These are phyloP conservation scores for Boletus reticulatus DNA, from an alignment of 768 basidiomycete genomes.

Conservation along the genomic window DNA sequence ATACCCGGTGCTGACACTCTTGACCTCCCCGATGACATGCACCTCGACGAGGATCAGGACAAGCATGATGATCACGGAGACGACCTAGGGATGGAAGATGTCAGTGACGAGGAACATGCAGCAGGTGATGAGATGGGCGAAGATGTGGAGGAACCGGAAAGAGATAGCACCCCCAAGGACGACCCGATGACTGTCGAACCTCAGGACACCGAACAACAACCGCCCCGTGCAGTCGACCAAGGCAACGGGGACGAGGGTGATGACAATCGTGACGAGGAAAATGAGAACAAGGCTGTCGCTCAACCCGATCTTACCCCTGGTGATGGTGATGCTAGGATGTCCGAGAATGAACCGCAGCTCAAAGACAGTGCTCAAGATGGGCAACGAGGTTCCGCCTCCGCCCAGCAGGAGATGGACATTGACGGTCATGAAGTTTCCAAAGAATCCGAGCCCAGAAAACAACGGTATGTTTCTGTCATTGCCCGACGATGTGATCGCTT, in stretches of 20 bases:
- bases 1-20: conserved; percentile 79
- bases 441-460: conserved; percentile 16
- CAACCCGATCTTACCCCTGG: conserved; percentile 37
- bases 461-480: conserved; percentile 13
- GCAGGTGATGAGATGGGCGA: conserved; percentile 32
- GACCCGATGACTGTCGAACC: conserved; percentile 23
- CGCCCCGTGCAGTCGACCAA: conserved; percentile 17
- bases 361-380: conserved; percentile 20
- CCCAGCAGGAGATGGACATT: conserved; percentile 10
- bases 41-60: conserved; percentile 45
- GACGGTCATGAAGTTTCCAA: conserved; percentile 23
- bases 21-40: conserved; percentile 86
- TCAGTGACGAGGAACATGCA: conserved; percentile 30
- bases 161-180: conserved; percentile 11
- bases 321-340: conserved; percentile 19
- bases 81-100: conserved; percentile 35
- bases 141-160: conserved; percentile 2
- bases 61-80: conserved; percentile 28
- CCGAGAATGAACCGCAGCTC: conserved; percentile 16
- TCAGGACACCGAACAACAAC: conserved; percentile 22
- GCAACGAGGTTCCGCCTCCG: conserved; percentile 17
- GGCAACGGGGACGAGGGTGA: conserved; percentile 19
- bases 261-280: conserved; percentile 31
- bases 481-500: not conserved
- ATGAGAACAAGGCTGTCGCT: conserved; percentile 28